Evolutionary conservation across 2,329 filamentous ascomycete species (phyloP).

Genomic region (Epichloe gansuensis): DNA sequence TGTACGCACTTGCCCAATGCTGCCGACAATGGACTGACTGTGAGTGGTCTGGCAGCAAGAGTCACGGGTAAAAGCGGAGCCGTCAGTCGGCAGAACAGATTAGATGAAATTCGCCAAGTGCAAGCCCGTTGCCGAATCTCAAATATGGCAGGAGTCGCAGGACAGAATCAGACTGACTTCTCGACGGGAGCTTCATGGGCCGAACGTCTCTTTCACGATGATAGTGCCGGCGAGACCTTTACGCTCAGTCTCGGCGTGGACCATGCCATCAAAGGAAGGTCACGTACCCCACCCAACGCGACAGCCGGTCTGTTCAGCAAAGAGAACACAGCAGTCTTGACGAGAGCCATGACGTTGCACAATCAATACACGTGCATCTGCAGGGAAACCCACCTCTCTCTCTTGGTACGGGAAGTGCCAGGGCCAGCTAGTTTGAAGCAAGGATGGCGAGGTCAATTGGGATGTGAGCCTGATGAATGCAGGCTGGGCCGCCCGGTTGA

Average conservation of each 20-base stretch:
- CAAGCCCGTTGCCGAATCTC: constrained; percentile 36
- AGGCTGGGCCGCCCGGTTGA: constrained; percentile 38
- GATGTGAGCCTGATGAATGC: constrained; percentile 42
- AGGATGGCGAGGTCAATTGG: constrained; percentile 44
- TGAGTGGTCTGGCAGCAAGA: neutral
- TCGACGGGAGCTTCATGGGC: constrained; percentile 47
- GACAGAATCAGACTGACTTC: constrained; percentile 35
- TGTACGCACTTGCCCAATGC: neutral
- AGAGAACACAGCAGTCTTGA: constrained; percentile 36
- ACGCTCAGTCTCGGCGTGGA: constrained; percentile 43
- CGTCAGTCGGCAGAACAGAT: neutral
- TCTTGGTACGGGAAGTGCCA: constrained; percentile 40
- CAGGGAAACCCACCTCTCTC: constrained; percentile 25
- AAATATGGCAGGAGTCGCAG: constrained; percentile 23
- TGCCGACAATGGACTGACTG: too few species aligned
- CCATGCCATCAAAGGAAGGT: constrained; percentile 34
- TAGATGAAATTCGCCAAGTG: constrained; percentile 31
- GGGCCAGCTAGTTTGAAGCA: constrained; percentile 33
- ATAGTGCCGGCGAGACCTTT: constrained; percentile 36
- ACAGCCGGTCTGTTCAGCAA: constrained; percentile 37
- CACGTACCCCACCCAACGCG: constrained; percentile 37
- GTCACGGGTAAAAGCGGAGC: neutral
- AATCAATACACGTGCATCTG: constrained; percentile 36
- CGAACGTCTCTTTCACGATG: constrained; percentile 40
- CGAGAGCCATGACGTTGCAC: constrained; percentile 30